A percentile compares a stretch with the other conserved stretches of the same genome.
Conservation (phyloP, 78 protist species). For the Guillardia theta region DNA sequence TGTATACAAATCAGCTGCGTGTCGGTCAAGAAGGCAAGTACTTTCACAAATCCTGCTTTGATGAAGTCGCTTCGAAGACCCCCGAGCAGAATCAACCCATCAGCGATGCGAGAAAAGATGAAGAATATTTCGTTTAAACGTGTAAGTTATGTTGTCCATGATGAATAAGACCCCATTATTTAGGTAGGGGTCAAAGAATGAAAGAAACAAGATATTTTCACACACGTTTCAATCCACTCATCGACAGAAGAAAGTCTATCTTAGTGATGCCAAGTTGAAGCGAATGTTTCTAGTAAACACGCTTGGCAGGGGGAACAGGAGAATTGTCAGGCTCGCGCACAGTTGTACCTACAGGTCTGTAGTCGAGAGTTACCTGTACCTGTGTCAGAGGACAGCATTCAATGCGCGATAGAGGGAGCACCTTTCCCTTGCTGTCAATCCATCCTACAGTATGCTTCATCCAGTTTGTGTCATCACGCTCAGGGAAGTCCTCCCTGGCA, state of each 20-base stretch:
- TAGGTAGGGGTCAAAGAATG: neutral
- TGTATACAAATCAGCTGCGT: too few species aligned
- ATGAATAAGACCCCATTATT: neutral
- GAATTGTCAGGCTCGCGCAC: conserved; percentile 53
- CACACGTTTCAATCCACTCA: neutral
- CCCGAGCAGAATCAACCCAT: too few species aligned
- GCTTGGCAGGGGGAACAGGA: conserved; percentile 43
- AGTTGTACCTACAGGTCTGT: conserved; percentile 68
- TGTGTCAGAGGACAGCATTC: neutral
- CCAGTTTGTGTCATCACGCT: conserved; percentile 91
- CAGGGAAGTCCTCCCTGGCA: conserved; percentile 96
- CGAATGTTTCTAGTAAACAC: conserved; percentile 51
- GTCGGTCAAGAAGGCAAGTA: too few species aligned
- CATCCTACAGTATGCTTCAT: conserved; percentile 93
- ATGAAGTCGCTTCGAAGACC: too few species aligned
- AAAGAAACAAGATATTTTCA: too few species aligned
- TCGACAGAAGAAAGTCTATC: neutral
- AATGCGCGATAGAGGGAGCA: neutral
- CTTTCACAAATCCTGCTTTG: too few species aligned
- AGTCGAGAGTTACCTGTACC: conserved; percentile 55
- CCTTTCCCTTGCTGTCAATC: conserved; percentile 65
- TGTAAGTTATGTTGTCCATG: neutral
- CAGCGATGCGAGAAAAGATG: neutral
- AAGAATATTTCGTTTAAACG: neutral
- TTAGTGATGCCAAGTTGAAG: neutral